A percentile compares a stretch with the other conserved stretches of the same genome.
phyloP scores from a whole-genome alignment of 2,329 filamentous ascomycete species.

The Botrytis paeoniae region DNA sequence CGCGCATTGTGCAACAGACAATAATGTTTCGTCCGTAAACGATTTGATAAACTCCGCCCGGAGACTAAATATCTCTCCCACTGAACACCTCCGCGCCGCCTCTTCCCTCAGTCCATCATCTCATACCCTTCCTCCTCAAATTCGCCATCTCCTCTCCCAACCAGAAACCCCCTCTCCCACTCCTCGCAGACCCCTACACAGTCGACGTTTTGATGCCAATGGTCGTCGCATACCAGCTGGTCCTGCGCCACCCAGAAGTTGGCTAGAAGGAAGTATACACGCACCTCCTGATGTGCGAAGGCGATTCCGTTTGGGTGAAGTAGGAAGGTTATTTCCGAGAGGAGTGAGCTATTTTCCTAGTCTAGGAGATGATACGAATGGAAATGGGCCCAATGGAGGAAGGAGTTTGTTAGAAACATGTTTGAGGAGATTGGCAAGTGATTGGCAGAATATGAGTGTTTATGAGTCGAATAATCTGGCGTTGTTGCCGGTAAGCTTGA shows the following conservation, averaged over 20 bases:
- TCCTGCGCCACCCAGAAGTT: slow-evolving; percentile 58
- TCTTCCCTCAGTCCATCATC: slow-evolving; percentile 22
- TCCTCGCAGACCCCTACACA: slow-evolving; percentile 39
- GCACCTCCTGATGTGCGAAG: slow-evolving; percentile 24
- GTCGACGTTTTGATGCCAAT: slow-evolving; percentile 45
- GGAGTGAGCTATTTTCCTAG: slow-evolving; percentile 41
- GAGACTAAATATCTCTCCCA: slow-evolving; percentile 41
- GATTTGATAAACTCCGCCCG: slow-evolving; percentile 58
- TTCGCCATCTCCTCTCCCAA: slow-evolving; percentile 58
- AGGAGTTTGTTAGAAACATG: slow-evolving; percentile 47
- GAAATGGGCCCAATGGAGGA: neutral
- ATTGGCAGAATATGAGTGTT: slow-evolving; percentile 54
- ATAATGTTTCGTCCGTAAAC: slow-evolving; percentile 49
- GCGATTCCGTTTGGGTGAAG: neutral
- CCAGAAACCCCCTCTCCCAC: slow-evolving; percentile 51
- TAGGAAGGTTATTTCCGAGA: slow-evolving; percentile 35
- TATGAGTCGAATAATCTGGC: slow-evolving; percentile 58
- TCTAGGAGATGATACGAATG: slow-evolving; percentile 30
- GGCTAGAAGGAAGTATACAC: slow-evolving; percentile 44
- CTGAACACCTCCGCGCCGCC: slow-evolving; percentile 27
- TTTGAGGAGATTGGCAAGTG: slow-evolving; percentile 48
- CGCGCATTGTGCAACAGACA: slow-evolving; percentile 2
- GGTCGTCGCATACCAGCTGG: slow-evolving; percentile 55
- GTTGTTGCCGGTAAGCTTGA: slow-evolving; percentile 52
- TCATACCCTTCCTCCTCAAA: slow-evolving; percentile 57